Percentiles rank a stretch among this genome's conserved stretches.
Evolutionary conservation across 2,329 filamentous ascomycete species (phyloP).

Genomic region (Phyllachora maydis): DNA sequence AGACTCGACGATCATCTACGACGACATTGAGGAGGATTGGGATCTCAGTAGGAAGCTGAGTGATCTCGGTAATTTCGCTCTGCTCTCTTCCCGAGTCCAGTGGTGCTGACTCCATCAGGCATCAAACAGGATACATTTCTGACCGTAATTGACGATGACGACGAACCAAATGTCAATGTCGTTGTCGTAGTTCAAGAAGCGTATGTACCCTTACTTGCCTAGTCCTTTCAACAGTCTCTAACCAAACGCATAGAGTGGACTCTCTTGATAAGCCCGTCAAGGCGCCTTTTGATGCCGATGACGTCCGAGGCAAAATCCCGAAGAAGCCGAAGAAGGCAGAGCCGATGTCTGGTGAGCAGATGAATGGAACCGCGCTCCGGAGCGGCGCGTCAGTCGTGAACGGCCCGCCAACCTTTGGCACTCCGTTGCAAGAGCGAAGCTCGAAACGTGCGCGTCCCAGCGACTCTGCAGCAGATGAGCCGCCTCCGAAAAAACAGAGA

Average conservation of each 20-base stretch:
- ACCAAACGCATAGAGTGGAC: too few species aligned
- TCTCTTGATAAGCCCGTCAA: conserved; percentile 32
- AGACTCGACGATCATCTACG: conserved; percentile 63
- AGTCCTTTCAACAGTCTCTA: conserved; percentile 4
- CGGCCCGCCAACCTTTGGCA: too few species aligned
- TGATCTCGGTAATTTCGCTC: conserved; percentile 46
- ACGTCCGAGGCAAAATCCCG: conserved; percentile 25
- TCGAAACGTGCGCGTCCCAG: too few species aligned
- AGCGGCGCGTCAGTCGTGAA: too few species aligned
- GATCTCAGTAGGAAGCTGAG: conserved; percentile 62
- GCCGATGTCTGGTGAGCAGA: too few species aligned
- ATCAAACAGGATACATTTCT: conserved; percentile 57
- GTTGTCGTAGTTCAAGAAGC: conserved; percentile 47
- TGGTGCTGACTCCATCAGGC: conserved; percentile 17
- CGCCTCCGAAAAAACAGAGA: too few species aligned
- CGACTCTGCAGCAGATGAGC: too few species aligned
- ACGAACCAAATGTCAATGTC: conserved; percentile 58
- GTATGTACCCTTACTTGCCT: conserved; percentile 17
- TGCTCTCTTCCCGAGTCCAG: conserved; percentile 1
- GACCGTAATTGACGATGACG: conserved; percentile 62
- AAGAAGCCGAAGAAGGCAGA: conserved; percentile 29
- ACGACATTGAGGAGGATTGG: conserved; percentile 72
- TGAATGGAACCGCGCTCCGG: too few species aligned
- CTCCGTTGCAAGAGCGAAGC: too few species aligned
- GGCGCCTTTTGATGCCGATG: too few species aligned